These are phyloP conservation scores for Aspergillus novofumigatus DNA, from an alignment of 2,329 filamentous ascomycete species.

Conservation along the genomic window DNA sequence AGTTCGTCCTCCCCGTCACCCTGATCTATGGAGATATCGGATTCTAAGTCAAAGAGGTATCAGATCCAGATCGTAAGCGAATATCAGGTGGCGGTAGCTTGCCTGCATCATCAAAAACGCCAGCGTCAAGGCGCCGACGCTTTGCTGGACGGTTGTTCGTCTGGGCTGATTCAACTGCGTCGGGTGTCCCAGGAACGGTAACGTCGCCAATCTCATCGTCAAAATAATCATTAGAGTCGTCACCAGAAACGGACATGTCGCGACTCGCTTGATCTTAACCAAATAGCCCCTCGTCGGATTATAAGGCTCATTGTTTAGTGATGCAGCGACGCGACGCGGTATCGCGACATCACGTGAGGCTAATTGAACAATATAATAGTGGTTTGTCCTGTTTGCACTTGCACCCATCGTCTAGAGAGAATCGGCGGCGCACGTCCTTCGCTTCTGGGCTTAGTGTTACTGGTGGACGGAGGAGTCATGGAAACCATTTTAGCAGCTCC, in stretches of 20 bases:
- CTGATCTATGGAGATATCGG: slow-evolving; percentile 15
- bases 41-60: slow-evolving; percentile 1
- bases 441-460: not conserved
- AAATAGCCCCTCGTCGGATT: not conserved
- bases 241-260: slow-evolving; percentile 28
- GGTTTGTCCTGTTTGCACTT: slow-evolving; percentile 3
- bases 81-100: slow-evolving; percentile 5
- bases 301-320: not conserved
- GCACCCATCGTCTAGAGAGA: not conserved
- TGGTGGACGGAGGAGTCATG: not conserved
- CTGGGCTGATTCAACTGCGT: slow-evolving; percentile 4
- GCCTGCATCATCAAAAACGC: not conserved
- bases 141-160: slow-evolving; percentile 26
- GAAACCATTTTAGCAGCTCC: not conserved
- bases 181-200: slow-evolving; percentile 20
- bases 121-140: slow-evolving; percentile 29
- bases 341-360: slow-evolving; percentile 15
- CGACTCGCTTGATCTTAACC: not conserved
- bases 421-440: not conserved
- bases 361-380: not conserved
- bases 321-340: slow-evolving; percentile 10
- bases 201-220: slow-evolving; percentile 27
- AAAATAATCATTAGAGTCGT: slow-evolving; percentile 27
- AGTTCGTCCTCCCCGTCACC: slow-evolving; percentile 17
- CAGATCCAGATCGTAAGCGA: slow-evolving; percentile 11